A percentile compares a stretch with the other conserved stretches of the same genome.
These are phyloP conservation scores for Mastigamoeba balamuthi DNA, from an alignment of 78 protist species.

Conservation along the genomic window DNA sequence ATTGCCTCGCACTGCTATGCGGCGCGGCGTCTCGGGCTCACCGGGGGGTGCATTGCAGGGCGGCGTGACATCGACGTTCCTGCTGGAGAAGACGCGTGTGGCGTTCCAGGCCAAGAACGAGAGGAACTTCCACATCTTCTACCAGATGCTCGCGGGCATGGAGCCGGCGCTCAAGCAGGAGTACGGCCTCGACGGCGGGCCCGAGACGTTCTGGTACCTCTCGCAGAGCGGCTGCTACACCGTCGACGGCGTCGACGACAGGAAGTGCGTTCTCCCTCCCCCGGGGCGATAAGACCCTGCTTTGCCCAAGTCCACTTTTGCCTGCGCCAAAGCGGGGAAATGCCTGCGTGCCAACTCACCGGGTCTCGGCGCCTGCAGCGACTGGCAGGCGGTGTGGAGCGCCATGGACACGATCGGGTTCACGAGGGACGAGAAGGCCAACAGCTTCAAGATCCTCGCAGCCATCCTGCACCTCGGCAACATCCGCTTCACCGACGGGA, in stretches of 20 bases:
- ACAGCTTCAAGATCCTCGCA: not conserved
- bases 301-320: too few relatives aligned
- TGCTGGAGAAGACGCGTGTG: conserved; percentile 82
- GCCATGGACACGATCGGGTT: not conserved
- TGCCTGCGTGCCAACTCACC: too few relatives aligned
- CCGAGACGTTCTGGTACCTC: conserved; percentile 25
- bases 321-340: too few relatives aligned
- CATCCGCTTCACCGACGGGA: conserved; percentile 25
- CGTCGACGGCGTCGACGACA: conserved; percentile 41
- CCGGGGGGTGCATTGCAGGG: too few relatives aligned
- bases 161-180: conserved; percentile 1
- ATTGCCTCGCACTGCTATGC: too few relatives aligned
- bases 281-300: too few relatives aligned
- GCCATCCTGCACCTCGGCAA: conserved; percentile 43
- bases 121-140: conserved; percentile 79
- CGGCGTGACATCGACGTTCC: too few relatives aligned
- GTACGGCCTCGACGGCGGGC: too few relatives aligned
- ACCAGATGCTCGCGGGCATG: conserved; percentile 69
- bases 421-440: not conserved
- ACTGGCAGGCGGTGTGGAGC: not conserved
- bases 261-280: too few relatives aligned
- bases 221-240: conserved; percentile 39
- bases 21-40: too few relatives aligned
- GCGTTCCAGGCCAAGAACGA: conserved; percentile 68
- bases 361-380: conserved; percentile 1